These are phyloP conservation scores for Cucumis hystrix DNA, from an alignment of 306 rosid genomes.

Conservation along the genomic window DNA sequence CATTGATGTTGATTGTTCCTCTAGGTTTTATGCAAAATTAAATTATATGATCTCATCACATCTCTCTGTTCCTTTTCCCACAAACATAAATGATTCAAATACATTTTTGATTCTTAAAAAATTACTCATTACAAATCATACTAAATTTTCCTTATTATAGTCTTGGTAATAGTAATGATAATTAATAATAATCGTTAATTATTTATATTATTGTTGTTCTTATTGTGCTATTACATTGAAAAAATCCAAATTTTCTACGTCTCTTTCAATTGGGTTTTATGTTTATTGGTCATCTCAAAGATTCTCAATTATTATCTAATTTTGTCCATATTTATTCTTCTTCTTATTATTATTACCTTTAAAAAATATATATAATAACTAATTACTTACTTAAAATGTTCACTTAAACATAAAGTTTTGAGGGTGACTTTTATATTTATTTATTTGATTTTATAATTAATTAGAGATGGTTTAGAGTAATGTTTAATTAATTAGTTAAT, in stretches of 20 bases:
- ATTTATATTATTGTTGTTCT: too few relatives aligned
- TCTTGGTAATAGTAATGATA: too few relatives aligned
- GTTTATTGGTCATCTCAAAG: not conserved
- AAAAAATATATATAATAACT: too few relatives aligned
- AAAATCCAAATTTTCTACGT: not conserved
- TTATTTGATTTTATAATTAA: not conserved
- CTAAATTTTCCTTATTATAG: not conserved
- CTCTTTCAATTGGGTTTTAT: not conserved
- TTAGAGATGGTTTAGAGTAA: not conserved
- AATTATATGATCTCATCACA: not conserved
- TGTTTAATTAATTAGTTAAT: not conserved
- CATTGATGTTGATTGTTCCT: not conserved
- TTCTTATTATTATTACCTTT: too few relatives aligned
- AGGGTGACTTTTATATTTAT: not conserved
- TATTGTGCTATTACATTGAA: not conserved
- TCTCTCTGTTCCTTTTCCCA: not conserved
- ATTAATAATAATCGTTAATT: too few relatives aligned
- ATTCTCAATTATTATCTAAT: slow-evolving; percentile 1
- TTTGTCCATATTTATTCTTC: not conserved
- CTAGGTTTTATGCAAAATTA: not conserved
- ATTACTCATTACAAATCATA: not conserved
- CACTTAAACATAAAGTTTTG: not conserved
- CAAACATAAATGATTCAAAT: not conserved
- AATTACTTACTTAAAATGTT: too few relatives aligned
- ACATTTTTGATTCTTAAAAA: too few relatives aligned